Base-by-base conservation (phyloP, 352 stramenopile species). In the Globisporangium emineosum region DNA sequence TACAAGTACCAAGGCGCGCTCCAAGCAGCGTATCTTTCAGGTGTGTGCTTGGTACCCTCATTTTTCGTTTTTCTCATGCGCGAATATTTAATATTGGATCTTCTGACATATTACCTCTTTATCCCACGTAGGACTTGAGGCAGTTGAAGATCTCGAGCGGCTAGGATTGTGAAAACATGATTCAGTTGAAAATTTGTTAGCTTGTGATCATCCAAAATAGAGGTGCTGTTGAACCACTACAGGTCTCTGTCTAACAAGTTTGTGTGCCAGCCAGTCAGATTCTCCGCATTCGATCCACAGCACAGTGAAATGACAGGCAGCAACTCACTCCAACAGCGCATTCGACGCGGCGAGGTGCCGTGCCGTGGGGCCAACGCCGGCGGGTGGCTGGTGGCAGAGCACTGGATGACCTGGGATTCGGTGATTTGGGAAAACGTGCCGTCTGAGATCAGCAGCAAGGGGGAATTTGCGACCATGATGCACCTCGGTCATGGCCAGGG, bases 381-480 rank as follows among this genome's bases (percentile, higher is more conserved):
- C 9, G 87, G 89, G 27, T 97, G 89, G 89, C 75, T 96, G 6
- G 70, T 97, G 1, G 65, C 83, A 30, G 90, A 97, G 72, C 71
- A 84, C 55, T 96, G 87, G 74, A 93, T 97, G 73, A 93, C 83
- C 15, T 84, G 78, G 66, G 71, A 85, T 15, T 85, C 83, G 4
- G 82, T 72, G 21, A 91, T 97, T 62, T 96, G 96, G 80, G 78
- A 79, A 29, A 88, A 91, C 57, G 78, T 90, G 19, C 77, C 71
- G 69, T 68, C 32, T 79, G 92, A 75, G 43, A 72, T 86, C 25
- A 68, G 60, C 27, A 60, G 50, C 45, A 56, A 81, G 43, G 80
- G 80, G 51, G 80, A 89, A 64, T 80, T 77, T 64, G 69, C 66
- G 54, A 78, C 69, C n/a, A 89, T 89, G 80, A 47, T 61, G 64